Percentiles rank a stretch among this genome's conserved stretches.
These are phyloP conservation scores for Trametes sanguinea DNA, from an alignment of 768 basidiomycete genomes.

Conservation along the genomic window DNA sequence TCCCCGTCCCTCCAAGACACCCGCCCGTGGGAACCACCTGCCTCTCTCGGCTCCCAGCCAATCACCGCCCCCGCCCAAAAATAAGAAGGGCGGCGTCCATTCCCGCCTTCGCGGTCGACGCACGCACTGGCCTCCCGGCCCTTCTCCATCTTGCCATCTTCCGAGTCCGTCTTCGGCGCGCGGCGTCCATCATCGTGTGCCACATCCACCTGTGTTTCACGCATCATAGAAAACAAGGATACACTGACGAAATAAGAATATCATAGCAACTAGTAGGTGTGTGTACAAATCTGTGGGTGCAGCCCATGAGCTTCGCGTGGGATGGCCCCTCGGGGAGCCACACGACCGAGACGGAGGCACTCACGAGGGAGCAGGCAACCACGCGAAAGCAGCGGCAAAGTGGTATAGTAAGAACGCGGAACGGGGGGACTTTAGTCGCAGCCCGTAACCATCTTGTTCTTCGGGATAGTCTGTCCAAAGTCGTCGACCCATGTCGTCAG, in stretches of 20 bases:
- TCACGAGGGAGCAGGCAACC: slow-evolving; percentile 1
- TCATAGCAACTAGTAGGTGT: background rate
- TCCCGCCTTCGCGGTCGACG: too few relatives aligned
- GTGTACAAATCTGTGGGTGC: slow-evolving; percentile 2
- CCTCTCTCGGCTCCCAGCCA: background rate
- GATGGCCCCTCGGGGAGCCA: background rate
- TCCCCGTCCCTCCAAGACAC: background rate
- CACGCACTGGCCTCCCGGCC: background rate
- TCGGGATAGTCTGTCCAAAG: slow-evolving; percentile 49
- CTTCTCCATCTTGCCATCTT: background rate
- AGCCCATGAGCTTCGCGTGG: slow-evolving; percentile 2
- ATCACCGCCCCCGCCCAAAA: slow-evolving; percentile 3
- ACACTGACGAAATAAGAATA: slow-evolving; percentile 8
- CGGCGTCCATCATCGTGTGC: background rate
- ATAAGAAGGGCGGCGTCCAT: background rate
- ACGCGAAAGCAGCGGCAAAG: background rate
- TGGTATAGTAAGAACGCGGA: background rate
- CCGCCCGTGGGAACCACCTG: slow-evolving; percentile 6
- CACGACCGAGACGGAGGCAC: slow-evolving; percentile 1
- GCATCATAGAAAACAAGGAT: background rate
- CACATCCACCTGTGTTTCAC: background rate
- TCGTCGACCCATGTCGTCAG: slow-evolving; percentile 50
- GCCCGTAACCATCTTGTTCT: slow-evolving; percentile 47
- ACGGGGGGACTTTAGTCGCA: slow-evolving; percentile 33
- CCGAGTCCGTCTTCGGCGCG: background rate